These are phyloP conservation scores for Aspergillus texensis DNA, from an alignment of 2,329 filamentous ascomycete genomes.

Conservation along the genomic window DNA sequence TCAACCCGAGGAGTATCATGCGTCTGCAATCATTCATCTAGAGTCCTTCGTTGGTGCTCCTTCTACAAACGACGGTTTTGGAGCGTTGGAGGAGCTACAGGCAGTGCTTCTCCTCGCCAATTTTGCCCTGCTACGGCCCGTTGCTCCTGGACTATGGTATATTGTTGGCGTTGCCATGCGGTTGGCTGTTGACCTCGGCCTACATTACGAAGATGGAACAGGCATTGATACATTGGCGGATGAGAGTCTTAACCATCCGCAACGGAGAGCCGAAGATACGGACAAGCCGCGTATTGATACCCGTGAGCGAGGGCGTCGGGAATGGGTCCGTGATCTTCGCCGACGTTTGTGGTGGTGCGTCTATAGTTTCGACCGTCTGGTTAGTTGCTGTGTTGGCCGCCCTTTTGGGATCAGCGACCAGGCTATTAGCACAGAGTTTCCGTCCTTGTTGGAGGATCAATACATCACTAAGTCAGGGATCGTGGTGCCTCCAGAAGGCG, in stretches of 20 bases:
- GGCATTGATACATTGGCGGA: conserved; percentile 57
- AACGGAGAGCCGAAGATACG: conserved; percentile 24
- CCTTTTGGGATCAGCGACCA: conserved; percentile 96
- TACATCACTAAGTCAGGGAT: conserved; percentile 84
- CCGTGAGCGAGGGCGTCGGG: conserved; percentile 66
- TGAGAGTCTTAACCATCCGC: conserved; percentile 30
- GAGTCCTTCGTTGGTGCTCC: conserved; percentile 78
- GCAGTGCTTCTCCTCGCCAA: conserved; percentile 89
- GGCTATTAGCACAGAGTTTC: conserved; percentile 93
- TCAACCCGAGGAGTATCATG: conserved; percentile 94
- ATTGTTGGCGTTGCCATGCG: conserved; percentile 93
- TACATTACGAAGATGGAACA: conserved; percentile 88
- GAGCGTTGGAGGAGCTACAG: conserved; percentile 89
- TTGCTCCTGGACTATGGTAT: conserved; percentile 94
- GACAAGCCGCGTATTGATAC: conserved; percentile 47
- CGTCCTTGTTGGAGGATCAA: conserved; percentile 82
- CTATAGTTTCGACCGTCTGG: conserved; percentile 91
- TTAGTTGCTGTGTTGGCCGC: conserved; percentile 88
- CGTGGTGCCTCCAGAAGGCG: conserved; percentile 59
- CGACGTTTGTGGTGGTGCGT: conserved; percentile 95
- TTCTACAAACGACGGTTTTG: conserved; percentile 66
- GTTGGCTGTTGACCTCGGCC: conserved; percentile 83
- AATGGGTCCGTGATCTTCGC: conserved; percentile 85
- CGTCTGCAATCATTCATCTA: conserved; percentile 87
- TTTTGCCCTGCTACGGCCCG: conserved; percentile 86